Evolutionary conservation across 140 eudicot species (phyloP).

Genomic region (Senecio squalidus): DNA sequence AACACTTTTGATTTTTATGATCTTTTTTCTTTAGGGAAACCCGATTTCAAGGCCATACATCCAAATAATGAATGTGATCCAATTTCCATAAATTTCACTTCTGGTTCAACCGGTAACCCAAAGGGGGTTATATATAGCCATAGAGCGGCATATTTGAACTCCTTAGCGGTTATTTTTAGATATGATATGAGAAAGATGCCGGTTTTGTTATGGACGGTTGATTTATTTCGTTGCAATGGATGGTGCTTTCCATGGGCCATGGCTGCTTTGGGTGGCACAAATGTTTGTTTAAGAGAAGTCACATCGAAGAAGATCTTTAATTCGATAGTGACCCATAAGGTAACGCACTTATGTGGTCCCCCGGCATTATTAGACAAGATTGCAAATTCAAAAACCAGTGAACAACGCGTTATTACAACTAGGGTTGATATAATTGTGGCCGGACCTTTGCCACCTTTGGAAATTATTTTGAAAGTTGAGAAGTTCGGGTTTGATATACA

Average conservation of each 20-base stretch:
- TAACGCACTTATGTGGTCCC: constrained; percentile 66
- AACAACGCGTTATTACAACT: constrained; percentile 13
- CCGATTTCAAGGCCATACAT: constrained; percentile 30
- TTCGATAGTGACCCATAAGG: constrained; percentile 34
- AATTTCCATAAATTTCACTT: constrained; percentile 55
- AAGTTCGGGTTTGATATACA: constrained; percentile 38
- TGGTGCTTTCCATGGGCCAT: constrained; percentile 77
- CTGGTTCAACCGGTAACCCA: constrained; percentile 68
- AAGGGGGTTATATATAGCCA: constrained; percentile 75
- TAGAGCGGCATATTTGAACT: constrained; percentile 52
- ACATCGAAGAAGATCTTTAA: constrained; percentile 31
- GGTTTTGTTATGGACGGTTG: constrained; percentile 66
- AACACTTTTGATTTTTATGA: constrained; percentile 24
- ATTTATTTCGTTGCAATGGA: constrained; percentile 74
- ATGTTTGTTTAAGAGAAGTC: constrained; percentile 44
- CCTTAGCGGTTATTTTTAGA: constrained; percentile 45
- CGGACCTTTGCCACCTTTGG: constrained; percentile 43
- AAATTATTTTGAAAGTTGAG: constrained; percentile 22
- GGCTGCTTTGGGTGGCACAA: constrained; percentile 70
- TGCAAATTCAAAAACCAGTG: constrained; percentile 14
- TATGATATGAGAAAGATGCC: constrained; percentile 35
- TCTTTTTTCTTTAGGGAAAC: constrained; percentile 38
- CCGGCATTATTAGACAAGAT: constrained; percentile 44
- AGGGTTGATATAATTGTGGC: constrained; percentile 48
- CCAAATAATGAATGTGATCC: constrained; percentile 60